phyloP scores from a whole-genome alignment of 1,284 basidiomycete genomes.

The Marasmius fiardii region DNA sequence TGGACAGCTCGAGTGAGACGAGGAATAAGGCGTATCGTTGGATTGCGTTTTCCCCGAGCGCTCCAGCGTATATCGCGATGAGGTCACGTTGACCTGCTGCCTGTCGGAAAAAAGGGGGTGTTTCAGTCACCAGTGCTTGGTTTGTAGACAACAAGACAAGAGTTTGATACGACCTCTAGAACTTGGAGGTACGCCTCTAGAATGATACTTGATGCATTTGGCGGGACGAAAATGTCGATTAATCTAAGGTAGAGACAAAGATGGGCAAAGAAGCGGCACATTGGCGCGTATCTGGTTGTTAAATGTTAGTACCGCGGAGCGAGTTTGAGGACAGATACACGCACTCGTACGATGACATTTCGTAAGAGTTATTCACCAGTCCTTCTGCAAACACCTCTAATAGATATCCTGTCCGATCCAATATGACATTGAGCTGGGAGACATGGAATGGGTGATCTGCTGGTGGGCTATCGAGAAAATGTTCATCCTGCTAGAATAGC shows the following conservation, averaged over 20 bases:
- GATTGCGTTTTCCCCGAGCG: constrained; percentile 88
- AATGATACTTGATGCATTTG: constrained; percentile 76
- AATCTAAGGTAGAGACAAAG: constrained; percentile 89
- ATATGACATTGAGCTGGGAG: constrained; percentile 83
- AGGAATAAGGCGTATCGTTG: constrained; percentile 93
- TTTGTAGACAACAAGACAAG: no score
- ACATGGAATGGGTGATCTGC: constrained; percentile 84
- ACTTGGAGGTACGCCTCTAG: constrained; percentile 88
- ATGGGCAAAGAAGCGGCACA: constrained; percentile 92
- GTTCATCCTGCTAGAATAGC: not conserved
- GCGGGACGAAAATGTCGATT: constrained; percentile 73
- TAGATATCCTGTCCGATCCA: constrained; percentile 67
- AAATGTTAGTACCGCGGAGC: constrained; percentile 7
- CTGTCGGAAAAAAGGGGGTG: constrained; percentile 30
- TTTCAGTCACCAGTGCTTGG: not conserved
- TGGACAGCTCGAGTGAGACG: constrained; percentile 73
- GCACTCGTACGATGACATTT: constrained; percentile 58
- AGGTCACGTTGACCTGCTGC: constrained; percentile 79
- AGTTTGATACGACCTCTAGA: constrained; percentile 60
- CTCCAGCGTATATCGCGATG: constrained; percentile 92
- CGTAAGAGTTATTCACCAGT: constrained; percentile 48
- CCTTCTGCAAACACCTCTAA: constrained; percentile 72
- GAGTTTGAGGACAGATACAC: constrained; percentile 23
- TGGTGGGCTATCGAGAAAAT: constrained; percentile 43
- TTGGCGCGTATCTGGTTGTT: constrained; percentile 51